Conservation (phyloP, 768 basidiomycete genomes). For the Macrolepiota albuminosa region DNA sequence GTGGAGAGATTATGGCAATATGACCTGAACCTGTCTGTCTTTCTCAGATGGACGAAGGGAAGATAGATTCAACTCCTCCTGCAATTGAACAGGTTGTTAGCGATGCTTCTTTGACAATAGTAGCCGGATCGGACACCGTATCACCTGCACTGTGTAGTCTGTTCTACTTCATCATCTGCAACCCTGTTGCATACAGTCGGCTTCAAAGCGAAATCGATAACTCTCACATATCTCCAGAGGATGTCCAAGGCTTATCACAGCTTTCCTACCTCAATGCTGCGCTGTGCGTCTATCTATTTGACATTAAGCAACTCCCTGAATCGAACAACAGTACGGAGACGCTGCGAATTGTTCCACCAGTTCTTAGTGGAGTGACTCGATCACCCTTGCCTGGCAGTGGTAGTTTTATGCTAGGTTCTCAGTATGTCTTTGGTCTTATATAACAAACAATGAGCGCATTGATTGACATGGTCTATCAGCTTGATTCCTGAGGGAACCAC, state of each 20-base stretch:
- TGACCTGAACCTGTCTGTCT: neutral
- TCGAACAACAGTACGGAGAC: conserved; percentile 28
- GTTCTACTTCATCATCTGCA: conserved; percentile 16
- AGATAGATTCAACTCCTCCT: conserved; percentile 12
- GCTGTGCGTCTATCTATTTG: conserved; percentile 23
- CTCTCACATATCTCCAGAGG: neutral
- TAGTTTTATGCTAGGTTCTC: conserved; percentile 16
- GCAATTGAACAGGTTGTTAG: conserved; percentile 16
- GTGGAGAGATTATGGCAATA: neutral
- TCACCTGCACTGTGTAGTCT: conserved; percentile 16
- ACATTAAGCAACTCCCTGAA: neutral
- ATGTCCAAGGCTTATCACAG: conserved; percentile 3
- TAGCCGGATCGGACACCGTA: conserved; percentile 18
- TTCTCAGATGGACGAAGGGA: conserved; percentile 19
- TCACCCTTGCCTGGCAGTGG: conserved; percentile 13
- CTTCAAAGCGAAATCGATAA: conserved; percentile 9
- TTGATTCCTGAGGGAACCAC: conserved; percentile 37
- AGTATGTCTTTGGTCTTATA: conserved; percentile 12
- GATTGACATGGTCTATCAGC: conserved; percentile 14
- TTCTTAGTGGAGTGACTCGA: conserved; percentile 29
- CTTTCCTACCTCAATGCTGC: conserved; percentile 24
- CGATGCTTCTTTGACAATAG: conserved; percentile 15
- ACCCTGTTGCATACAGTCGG: conserved; percentile 15
- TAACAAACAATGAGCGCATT: no score
- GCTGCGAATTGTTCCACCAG: conserved; percentile 32